Base-by-base conservation (phyloP, 1,139 yeast genomes). In the Yamadazyma atmosphaerica region DNA sequence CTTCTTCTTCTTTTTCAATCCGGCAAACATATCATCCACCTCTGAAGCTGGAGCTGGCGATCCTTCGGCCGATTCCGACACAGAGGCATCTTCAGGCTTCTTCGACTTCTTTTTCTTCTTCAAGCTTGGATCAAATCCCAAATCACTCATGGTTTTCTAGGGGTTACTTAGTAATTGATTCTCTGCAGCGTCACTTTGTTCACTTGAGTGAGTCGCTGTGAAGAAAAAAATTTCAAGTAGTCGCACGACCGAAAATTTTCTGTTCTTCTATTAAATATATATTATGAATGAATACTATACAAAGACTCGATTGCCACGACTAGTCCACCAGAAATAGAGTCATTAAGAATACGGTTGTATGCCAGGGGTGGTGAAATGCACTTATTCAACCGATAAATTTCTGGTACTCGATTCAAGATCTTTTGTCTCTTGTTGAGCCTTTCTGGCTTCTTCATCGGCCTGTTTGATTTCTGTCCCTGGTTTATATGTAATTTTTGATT, bases 21-120 rank as follows among this genome's bases (percentile, higher is more conserved):
- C 79, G 19, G 79, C 59, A 44, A 78, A 76, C 63, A 77, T 63
- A 45, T 76, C 82, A 44, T 77, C 81, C 37, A 61, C 58, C 27
- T 57, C 58, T 16, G 21, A 3, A 35, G 58, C 51, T 52, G 65
- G 68, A 16, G 71, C 71, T 14, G 61, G 65, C 45, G 54, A 57
- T 12, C 44, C 47, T 33, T 47, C 50, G 44, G 55, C 64, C 29
- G 69, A 56, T 22, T 59, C 70, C n/a, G 54, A 55, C 45, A 51
- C 56, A 47, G 61, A 61, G 9, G 22, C 26, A 35, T 67, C 73
- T 33, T 67, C 77, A 15, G 60, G 58, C 68, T 72, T 74, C 52
- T 67, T 62, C 48, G 68, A 58, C 81, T 85, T 84, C 89, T 86
- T 87, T 81, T 88, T 88, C 77, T 87, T 87, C 76, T 87, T 87